These are phyloP conservation scores for Mycena amicta DNA, from an alignment of 768 basidiomycete genomes.

Conservation along the genomic window DNA sequence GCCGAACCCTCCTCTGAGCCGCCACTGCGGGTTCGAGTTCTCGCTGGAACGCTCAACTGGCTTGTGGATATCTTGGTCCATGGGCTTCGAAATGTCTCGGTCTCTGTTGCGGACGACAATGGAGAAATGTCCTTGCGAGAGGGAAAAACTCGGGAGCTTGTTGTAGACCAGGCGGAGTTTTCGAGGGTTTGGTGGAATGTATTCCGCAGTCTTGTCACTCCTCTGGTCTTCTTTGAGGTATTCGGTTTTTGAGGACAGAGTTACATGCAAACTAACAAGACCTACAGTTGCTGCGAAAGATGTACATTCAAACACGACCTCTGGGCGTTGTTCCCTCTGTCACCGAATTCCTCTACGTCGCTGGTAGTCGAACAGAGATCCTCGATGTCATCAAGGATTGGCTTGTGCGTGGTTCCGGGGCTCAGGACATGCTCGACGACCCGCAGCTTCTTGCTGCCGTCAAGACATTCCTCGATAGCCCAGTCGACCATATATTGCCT, in stretches of 20 bases:
- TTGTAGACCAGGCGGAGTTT: slow-evolving; percentile 75
- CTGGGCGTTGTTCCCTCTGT: slow-evolving; percentile 43
- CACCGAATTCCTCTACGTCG: slow-evolving; percentile 50
- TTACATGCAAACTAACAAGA: slow-evolving; percentile 4
- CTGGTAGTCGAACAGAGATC: slow-evolving; percentile 61
- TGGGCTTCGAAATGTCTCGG: slow-evolving; percentile 75
- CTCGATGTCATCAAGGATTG: slow-evolving; percentile 70
- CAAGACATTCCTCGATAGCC: slow-evolving; percentile 58
- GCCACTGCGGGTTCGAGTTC: slow-evolving; percentile 74
- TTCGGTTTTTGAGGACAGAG: neutral
- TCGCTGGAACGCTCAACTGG: slow-evolving; percentile 75
- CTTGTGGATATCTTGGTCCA: slow-evolving; percentile 77
- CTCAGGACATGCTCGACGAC: slow-evolving; percentile 80
- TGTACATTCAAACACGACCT: slow-evolving; percentile 59
- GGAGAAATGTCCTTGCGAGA: slow-evolving; percentile 81
- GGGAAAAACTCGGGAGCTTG: slow-evolving; percentile 70
- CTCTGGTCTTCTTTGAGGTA: slow-evolving; percentile 81
- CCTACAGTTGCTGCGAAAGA: slow-evolving; percentile 71
- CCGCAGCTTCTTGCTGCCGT: slow-evolving; percentile 60
- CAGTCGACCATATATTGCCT: slow-evolving; percentile 54
- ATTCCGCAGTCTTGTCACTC: slow-evolving; percentile 81
- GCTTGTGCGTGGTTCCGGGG: slow-evolving; percentile 72
- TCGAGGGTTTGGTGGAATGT: slow-evolving; percentile 80
- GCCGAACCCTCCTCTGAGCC: slow-evolving; percentile 69
- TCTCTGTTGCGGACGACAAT: slow-evolving; percentile 84